phyloP scores from a whole-genome alignment of 192 early-diverging fungal species.

The Coemansia sp. region DNA sequence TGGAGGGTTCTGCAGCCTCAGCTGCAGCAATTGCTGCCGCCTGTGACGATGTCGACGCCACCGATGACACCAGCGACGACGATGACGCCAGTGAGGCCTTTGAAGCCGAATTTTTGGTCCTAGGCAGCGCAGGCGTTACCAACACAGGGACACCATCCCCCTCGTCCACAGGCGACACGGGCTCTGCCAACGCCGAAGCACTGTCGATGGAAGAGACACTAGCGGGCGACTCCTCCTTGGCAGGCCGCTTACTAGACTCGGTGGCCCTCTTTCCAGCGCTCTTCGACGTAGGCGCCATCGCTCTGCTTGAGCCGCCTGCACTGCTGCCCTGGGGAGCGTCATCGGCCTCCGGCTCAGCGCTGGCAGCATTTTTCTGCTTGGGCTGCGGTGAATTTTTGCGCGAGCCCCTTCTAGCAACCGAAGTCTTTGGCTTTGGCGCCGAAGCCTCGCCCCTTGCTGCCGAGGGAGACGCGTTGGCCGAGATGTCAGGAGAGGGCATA shows the following conservation, averaged over 20 bases:
- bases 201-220: not conserved
- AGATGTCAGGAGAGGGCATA: not conserved
- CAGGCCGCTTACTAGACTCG: constrained; percentile 6
- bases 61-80: not conserved
- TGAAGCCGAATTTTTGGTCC: constrained; percentile 1
- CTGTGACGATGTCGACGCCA: not conserved
- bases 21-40: not conserved
- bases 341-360: constrained; percentile 25
- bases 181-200: not conserved
- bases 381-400: constrained; percentile 53
- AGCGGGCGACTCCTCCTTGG: not conserved
- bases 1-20: not conserved
- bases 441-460: constrained; percentile 6
- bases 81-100: not conserved
- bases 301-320: not conserved
- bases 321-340: not conserved
- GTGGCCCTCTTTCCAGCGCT: not conserved
- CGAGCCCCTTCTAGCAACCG: constrained; percentile 37
- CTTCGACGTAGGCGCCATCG: not conserved
- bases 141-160: not conserved
- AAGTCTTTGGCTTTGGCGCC: constrained; percentile 15
- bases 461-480: not conserved
- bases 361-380: constrained; percentile 16
- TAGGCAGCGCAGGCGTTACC: not conserved
- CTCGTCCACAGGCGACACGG: not conserved